Conservation (phyloP, 2,329 filamentous ascomycete genomes). For the Dothidotthia symphoricarpi region DNA sequence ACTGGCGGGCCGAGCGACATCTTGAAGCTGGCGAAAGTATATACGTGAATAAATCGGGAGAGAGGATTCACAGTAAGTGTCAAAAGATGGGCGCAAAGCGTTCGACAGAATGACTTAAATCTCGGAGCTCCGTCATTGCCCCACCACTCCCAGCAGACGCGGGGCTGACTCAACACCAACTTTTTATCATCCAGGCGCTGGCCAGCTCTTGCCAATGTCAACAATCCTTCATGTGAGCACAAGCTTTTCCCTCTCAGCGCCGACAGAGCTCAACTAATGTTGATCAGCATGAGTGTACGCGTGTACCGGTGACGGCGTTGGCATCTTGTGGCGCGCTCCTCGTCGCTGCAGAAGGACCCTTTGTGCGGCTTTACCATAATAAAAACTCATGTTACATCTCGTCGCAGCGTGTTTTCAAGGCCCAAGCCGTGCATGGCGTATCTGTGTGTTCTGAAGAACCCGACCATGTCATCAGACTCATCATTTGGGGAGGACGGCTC, state of each 20-base stretch:
- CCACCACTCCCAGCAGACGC: constrained; percentile 18
- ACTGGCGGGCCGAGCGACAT: constrained; percentile 39
- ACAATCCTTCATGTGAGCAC: constrained; percentile 33
- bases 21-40: constrained; percentile 3
- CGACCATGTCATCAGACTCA: constrained; percentile 24
- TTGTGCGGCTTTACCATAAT: constrained; percentile 41
- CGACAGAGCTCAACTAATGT: constrained; percentile 12
- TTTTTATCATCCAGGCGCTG: constrained; percentile 21
- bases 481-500: constrained; percentile 44
- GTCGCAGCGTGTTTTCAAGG: constrained; percentile 56
- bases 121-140: constrained; percentile 27
- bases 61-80: not conserved
- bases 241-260: not conserved
- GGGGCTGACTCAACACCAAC: constrained; percentile 40
- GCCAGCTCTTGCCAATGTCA: constrained; percentile 35
- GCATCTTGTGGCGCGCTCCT: constrained; percentile 40
- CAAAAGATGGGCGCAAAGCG: constrained; percentile 1
- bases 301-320: constrained; percentile 48
- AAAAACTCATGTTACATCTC: constrained; percentile 22
- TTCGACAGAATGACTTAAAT: constrained; percentile 21
- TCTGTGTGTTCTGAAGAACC: constrained; percentile 40
- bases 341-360: constrained; percentile 47
- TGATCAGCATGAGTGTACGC: constrained; percentile 39
- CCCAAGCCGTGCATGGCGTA: constrained; percentile 75
- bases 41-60: not conserved